phyloP scores from a whole-genome alignment of 345 rosid species.

The Noccaea bulbosa region DNA sequence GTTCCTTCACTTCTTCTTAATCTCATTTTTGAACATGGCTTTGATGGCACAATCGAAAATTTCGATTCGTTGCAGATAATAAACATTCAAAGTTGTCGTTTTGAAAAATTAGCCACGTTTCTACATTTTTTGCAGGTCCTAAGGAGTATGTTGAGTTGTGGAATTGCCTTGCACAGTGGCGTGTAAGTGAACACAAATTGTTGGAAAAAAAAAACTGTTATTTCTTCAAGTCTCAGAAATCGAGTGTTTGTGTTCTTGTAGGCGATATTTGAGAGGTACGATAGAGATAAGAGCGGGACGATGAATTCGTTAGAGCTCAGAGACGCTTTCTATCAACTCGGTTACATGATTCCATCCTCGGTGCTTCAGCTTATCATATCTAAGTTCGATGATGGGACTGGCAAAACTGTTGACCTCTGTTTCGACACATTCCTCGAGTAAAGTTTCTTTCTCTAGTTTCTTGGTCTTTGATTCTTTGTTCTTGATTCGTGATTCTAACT shows the following conservation, averaged over 20 bases:
- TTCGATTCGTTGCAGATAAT: too few species aligned
- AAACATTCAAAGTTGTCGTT: neutral
- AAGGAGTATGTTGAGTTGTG: conserved; percentile 65
- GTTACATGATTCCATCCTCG: conserved; percentile 64
- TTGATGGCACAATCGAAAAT: too few species aligned
- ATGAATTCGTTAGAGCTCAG: conserved; percentile 61
- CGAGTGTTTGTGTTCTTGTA: too few species aligned
- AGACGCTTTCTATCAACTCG: conserved; percentile 66
- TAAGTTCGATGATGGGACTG: conserved; percentile 58
- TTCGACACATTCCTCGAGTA: conserved; percentile 74
- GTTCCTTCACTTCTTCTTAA: too few species aligned
- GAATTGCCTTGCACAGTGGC: conserved; percentile 73
- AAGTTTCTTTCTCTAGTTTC: conserved; percentile 42
- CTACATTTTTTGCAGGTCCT: conserved; percentile 50
- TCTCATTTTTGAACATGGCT: too few species aligned
- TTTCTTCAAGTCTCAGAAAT: too few species aligned
- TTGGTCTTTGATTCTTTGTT: neutral
- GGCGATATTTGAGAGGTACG: conserved; percentile 67
- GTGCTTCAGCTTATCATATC: conserved; percentile 59
- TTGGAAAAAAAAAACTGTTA: too few species aligned
- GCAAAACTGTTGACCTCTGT: conserved; percentile 52
- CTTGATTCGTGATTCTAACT: neutral
- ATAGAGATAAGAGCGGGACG: conserved; percentile 68
- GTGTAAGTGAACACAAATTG: conserved; percentile 54
- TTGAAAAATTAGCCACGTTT: neutral